These are phyloP conservation scores for Bruguiera gymnorhiza DNA, from an alignment of 345 rosid species.

Conservation along the genomic window DNA sequence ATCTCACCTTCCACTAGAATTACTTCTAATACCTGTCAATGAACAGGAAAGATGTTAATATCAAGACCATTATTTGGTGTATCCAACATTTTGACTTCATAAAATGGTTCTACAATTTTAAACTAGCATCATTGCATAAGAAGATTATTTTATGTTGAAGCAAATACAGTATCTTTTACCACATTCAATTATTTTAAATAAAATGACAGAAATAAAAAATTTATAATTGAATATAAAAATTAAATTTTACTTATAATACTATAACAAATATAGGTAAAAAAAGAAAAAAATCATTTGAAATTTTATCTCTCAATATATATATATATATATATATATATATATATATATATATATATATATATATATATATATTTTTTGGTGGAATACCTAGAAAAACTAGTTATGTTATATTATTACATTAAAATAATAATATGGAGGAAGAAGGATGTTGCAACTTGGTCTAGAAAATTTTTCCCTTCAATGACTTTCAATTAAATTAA, in stretches of 20 bases:
- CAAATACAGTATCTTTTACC: background rate
- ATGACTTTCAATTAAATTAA: background rate
- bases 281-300: no score
- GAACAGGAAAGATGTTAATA: background rate
- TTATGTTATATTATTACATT: background rate
- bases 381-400: background rate
- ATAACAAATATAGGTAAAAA: no score
- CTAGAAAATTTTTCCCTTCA: background rate
- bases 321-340: no score
- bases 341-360: no score
- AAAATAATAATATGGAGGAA: background rate
- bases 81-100: conserved; percentile 3
- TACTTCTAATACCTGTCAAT: conserved; percentile 59
- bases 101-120: background rate
- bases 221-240: no score
- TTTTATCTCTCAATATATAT: no score
- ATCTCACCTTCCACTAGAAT: conserved; percentile 54
- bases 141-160: background rate
- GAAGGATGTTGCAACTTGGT: background rate
- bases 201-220: no score
- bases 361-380: no score
- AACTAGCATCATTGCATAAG: background rate
- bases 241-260: no score
- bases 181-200: no score
- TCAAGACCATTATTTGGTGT: background rate